phyloP scores from a whole-genome alignment of 176 grass and related monocot species.

The Stipa capillata region DNA sequence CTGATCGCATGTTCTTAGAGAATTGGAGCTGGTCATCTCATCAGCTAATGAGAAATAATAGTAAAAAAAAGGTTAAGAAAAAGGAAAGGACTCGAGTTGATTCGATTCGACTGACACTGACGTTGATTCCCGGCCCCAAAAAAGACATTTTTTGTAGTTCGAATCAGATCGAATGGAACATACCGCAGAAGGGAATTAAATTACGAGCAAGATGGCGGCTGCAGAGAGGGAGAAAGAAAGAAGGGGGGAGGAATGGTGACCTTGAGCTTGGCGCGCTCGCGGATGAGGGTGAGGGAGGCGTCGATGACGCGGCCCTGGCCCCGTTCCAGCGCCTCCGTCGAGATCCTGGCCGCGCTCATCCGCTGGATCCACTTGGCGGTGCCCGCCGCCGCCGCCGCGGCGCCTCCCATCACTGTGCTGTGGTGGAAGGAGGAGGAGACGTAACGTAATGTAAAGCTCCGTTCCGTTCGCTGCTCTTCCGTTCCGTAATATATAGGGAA shows the following conservation, averaged over 20 bases:
- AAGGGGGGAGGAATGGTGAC: not conserved
- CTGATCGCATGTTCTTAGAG: not conserved
- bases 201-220: not conserved
- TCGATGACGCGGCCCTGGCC: slow-evolving; percentile 92
- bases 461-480: too few species aligned
- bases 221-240: not conserved
- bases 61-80: not conserved
- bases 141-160: not conserved
- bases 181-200: not conserved
- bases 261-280: slow-evolving; percentile 96
- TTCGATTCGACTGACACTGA: not conserved
- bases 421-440: not conserved
- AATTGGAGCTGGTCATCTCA: not conserved
- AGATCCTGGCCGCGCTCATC: slow-evolving; percentile 50
- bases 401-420: slow-evolving; percentile 15
- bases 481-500: too few species aligned
- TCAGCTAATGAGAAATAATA: not conserved
- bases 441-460: not conserved
- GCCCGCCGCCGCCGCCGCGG: slow-evolving; percentile 23
- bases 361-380: slow-evolving; percentile 63
- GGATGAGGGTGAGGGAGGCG: slow-evolving; percentile 94
- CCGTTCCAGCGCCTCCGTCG: slow-evolving; percentile 57
- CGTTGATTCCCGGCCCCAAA: not conserved
- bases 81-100: not conserved
- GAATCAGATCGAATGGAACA: not conserved